Conservation (phyloP, 140 eudicot species). For the Bidens hawaiensis region DNA sequence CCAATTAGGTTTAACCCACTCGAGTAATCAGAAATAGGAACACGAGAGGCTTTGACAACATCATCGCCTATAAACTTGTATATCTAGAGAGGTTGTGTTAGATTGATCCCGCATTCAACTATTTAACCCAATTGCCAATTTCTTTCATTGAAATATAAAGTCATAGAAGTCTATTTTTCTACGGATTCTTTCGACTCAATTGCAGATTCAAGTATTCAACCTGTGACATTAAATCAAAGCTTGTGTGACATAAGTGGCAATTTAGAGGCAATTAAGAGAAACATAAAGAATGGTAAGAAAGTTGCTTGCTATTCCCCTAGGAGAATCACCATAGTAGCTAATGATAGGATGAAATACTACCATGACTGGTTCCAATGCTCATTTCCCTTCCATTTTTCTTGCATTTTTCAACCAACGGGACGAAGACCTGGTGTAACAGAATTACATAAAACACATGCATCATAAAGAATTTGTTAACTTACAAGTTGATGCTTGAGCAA, state of each 20-base stretch:
- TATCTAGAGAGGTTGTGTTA: too few species aligned
- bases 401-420: slow-evolving; percentile 88
- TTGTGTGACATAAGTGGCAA: neutral
- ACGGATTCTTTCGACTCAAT: too few species aligned
- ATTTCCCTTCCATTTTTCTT: slow-evolving; percentile 87
- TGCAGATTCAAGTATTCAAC: slow-evolving; percentile 88
- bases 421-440: slow-evolving; percentile 50
- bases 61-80: too few species aligned
- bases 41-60: too few species aligned
- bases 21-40: too few species aligned
- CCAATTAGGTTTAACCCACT: too few species aligned
- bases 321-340: too few species aligned
- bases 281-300: slow-evolving; percentile 32
- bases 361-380: slow-evolving; percentile 93
- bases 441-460: slow-evolving; percentile 2
- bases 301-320: too few species aligned
- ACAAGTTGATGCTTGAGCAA: neutral
- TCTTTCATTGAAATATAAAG: slow-evolving; percentile 91
- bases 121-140: too few species aligned
- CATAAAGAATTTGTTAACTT: neutral
- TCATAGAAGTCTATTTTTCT: slow-evolving; percentile 82
- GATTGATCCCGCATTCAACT: too few species aligned
- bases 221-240: slow-evolving; percentile 29
- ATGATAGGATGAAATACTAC: too few species aligned
- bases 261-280: neutral